Evolutionary conservation across 805 yeast species (phyloP).

Genomic region (Candida odintsovae): DNA sequence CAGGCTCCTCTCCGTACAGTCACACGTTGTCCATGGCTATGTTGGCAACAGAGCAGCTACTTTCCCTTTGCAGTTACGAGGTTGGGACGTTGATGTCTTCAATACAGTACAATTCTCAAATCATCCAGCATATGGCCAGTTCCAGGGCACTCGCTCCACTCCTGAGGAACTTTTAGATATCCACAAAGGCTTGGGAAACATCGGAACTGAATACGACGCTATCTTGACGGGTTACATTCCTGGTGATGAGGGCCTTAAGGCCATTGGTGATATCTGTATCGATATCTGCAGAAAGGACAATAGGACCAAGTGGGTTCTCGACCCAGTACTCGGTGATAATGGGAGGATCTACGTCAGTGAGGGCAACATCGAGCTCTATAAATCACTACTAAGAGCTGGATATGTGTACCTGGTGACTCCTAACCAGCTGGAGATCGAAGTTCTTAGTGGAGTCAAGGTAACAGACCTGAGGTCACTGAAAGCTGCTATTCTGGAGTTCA

Average conservation of each 20-base stretch:
- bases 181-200: conserved; percentile 47
- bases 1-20: conserved; percentile 55
- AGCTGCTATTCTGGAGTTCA: conserved; percentile 36
- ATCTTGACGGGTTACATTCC: conserved; percentile 81
- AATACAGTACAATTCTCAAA: conserved; percentile 88
- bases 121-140: conserved; percentile 81
- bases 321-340: conserved; percentile 91
- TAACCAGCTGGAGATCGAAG: conserved; percentile 70
- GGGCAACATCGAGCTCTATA: conserved; percentile 47
- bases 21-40: conserved; percentile 93
- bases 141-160: conserved; percentile 50
- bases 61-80: conserved; percentile 77
- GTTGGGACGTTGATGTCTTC: conserved; percentile 90
- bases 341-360: conserved; percentile 73
- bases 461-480: conserved; percentile 30
- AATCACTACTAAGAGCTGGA: conserved; percentile 37
- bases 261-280: conserved; percentile 39
- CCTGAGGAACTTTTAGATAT: conserved; percentile 43
- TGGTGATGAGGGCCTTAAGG: conserved; percentile 45
- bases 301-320: conserved; percentile 57
- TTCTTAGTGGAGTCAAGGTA: conserved; percentile 44
- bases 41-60: conserved; percentile 92
- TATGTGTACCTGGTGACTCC: conserved; percentile 55
- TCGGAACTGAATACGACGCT: conserved; percentile 50
- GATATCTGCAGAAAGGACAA: conserved; percentile 24